A percentile compares a stretch with the other conserved stretches of the same genome.
phyloP scores from a whole-genome alignment of 108 stramenopile species.

The Stephanodiscus triporus region DNA sequence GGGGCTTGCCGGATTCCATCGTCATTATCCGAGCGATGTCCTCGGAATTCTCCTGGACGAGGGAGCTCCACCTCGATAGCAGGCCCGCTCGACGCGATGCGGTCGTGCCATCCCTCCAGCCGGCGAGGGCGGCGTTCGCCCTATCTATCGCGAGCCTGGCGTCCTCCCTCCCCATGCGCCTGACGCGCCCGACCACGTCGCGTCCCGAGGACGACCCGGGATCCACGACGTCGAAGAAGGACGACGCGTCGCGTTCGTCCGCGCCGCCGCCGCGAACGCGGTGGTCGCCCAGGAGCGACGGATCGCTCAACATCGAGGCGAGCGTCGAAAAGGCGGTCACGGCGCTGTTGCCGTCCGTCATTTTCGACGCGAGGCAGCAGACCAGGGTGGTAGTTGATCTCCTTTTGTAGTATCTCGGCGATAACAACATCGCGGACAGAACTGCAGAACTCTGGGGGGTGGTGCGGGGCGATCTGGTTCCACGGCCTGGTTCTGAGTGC shows the following conservation, averaged over 20 bases:
- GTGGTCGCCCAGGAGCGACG: slow-evolving; percentile 31
- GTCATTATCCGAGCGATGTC: slow-evolving; percentile 62
- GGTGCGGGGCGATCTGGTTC: no score
- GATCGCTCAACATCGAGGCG: slow-evolving; percentile 35
- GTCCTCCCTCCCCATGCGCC: slow-evolving; percentile 41
- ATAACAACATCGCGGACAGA: no score
- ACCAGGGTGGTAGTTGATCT: neutral
- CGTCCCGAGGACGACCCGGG: slow-evolving; percentile 39
- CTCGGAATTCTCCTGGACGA: slow-evolving; percentile 53
- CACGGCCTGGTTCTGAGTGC: no score
- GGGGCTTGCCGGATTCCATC: slow-evolving; percentile 94
- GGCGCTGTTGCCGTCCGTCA: neutral
- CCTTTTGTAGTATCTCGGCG: neutral
- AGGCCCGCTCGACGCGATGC: slow-evolving; percentile 53
- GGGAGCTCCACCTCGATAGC: slow-evolving; percentile 60
- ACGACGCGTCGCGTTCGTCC: neutral
- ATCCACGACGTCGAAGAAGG: slow-evolving; percentile 32
- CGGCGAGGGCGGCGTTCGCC: slow-evolving; percentile 40
- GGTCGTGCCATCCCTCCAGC: slow-evolving; percentile 74
- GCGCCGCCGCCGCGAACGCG: neutral
- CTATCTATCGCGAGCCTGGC: slow-evolving; percentile 49
- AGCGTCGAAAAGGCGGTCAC: slow-evolving; percentile 14
- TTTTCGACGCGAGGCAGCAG: slow-evolving; percentile 8
- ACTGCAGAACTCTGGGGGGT: no score
- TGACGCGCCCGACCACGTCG: slow-evolving; percentile 37